Evolutionary conservation across 2,329 filamentous ascomycete species (phyloP), one percentile per base, ranked within the genome.

Genomic region (Curvularia sp.): DNA sequence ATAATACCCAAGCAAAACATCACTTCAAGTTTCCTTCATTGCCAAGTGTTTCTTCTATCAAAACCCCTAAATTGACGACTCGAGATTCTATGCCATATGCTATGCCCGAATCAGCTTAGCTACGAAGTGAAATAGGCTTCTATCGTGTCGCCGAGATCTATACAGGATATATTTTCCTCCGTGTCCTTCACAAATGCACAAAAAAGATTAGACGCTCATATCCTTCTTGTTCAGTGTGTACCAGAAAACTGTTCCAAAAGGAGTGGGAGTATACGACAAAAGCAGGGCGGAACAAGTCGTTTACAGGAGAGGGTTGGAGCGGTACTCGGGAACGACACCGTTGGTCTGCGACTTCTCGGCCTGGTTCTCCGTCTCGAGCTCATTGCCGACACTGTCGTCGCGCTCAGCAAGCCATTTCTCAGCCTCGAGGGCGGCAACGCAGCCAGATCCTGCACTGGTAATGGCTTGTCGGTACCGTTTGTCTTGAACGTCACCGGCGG

Each of bases 391-490:
- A 48, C 77, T 80, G 47, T 84, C 84, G 70, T 94, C 91, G 48
- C 84, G 80, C 73, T 97, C 94, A 5, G 91, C 84, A 53, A 99
- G 82, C 82, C 86, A 97, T 79, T 97, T 96, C 81, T 99, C 95
- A 9, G 94, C 94, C 75, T 99, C 95, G 53, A 99, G 86, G 10
- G 94, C 95, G 52, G 95, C 95, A 82, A 97, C 89, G 79, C 95
- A 99, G 64, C 95, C 95, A 60, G 93, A 93, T 60, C 93, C 92
- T 70, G 95, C 95, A 81, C 93, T 97, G 65, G 95, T 99, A 67
- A 99, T 96, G 46, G 95, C 95, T 82, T 99, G 95, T 77, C 95
- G 87, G 79, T 99, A 99, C 75, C 89, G 88, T 89, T 98, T 99
- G 78, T 99, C 96, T 83, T 99, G 95, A 9, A 99, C 96, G 76